phyloP scores from a whole-genome alignment of 1,284 basidiomycete genomes.

The Cutaneotrichosporon cutaneum region DNA sequence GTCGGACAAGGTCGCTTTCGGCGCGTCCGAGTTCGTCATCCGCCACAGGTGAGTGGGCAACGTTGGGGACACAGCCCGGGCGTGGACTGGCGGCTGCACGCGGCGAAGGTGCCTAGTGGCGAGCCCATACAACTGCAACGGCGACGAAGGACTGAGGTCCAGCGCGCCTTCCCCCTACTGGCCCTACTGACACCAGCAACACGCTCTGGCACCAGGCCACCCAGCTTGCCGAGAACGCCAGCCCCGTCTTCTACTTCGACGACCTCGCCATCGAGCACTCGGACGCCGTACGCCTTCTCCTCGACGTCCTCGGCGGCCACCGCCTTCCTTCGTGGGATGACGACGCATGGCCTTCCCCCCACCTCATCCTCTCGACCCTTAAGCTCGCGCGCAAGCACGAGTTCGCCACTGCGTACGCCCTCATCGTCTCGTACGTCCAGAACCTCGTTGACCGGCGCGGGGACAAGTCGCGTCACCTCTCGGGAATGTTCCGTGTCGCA shows the following conservation, averaged over 20 bases:
- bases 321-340: constrained; percentile 1
- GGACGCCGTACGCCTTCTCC: neutral
- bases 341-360: neutral
- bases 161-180: too few species aligned
- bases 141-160: too few species aligned
- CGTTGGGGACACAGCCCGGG: too few species aligned
- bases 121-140: too few species aligned
- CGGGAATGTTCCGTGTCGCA: constrained; percentile 6
- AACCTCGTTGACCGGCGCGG: neutral
- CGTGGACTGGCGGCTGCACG: too few species aligned
- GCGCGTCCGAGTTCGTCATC: neutral
- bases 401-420: neutral
- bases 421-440: neutral
- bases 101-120: too few species aligned
- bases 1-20: constrained; percentile 2
- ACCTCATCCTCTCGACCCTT: neutral
- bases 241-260: neutral
- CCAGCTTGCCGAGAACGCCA: neutral
- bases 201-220: neutral
- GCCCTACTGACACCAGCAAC: constrained; percentile 1
- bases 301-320: neutral
- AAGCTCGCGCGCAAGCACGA: constrained; percentile 3
- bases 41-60: neutral
- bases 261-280: neutral
- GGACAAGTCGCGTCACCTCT: neutral